Conservation (phyloP, 1,284 basidiomycete species). For the Papiliotrema flavescens region DNA sequence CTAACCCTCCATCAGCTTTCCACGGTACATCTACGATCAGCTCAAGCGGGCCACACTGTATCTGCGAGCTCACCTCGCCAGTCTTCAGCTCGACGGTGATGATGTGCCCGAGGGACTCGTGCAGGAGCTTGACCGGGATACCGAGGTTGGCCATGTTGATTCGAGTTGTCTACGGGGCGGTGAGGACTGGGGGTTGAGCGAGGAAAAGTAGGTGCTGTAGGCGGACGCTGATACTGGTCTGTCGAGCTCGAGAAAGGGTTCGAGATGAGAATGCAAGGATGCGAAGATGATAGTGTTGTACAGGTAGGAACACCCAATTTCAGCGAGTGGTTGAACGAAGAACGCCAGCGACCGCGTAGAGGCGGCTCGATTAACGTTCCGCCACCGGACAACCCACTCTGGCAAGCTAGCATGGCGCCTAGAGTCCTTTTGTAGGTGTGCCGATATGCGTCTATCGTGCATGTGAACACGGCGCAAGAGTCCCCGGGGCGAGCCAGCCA, state of each 20-base stretch:
- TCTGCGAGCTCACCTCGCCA: constrained; percentile 53
- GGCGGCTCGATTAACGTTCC: not conserved
- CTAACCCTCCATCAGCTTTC: constrained; percentile 89
- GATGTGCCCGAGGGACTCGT: constrained; percentile 91
- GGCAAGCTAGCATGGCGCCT: no score
- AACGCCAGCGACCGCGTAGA: not conserved
- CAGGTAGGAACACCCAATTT: not conserved
- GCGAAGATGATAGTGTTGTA: no score
- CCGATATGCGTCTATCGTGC: no score
- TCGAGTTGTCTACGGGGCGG: not conserved
- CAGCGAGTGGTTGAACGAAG: not conserved
- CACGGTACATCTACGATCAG: constrained; percentile 72
- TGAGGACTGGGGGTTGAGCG: not conserved
- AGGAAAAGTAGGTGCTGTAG: no score
- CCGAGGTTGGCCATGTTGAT: constrained; percentile 60
- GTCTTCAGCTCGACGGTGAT: constrained; percentile 98
- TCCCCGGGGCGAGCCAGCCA: no score
- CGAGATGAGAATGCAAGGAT: no score
- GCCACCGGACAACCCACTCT: no score
- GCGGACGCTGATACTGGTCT: no score
- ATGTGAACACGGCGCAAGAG: no score
- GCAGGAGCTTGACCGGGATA: constrained; percentile 86
- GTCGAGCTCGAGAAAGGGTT: no score
- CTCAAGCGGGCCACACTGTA: not conserved
- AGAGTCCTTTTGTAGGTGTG: no score